Conservation (phyloP, 495 filamentous ascomycete species). For the Xylaria cubensis region DNA sequence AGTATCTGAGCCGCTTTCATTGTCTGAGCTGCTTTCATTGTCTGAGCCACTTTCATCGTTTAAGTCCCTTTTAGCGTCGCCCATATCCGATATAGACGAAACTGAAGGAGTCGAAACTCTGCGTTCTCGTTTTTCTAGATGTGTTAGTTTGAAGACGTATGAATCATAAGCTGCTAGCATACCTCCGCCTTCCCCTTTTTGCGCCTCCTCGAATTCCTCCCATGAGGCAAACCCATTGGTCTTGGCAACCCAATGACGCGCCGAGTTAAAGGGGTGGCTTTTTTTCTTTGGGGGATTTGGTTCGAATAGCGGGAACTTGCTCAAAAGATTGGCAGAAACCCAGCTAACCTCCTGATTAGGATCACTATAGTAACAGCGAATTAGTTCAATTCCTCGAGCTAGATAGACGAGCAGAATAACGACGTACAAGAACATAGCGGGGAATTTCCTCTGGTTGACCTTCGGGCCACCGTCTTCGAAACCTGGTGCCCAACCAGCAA, state of each 20-base stretch:
- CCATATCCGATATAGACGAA: slow-evolving; percentile 23
- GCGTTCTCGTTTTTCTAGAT: background rate
- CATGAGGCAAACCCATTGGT: slow-evolving; percentile 35
- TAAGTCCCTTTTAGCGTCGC: background rate
- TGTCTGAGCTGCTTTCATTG: slow-evolving; percentile 10
- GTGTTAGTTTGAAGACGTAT: background rate
- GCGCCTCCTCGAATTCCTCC: slow-evolving; percentile 32
- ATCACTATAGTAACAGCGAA: slow-evolving; percentile 32
- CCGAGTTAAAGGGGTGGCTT: slow-evolving; percentile 35
- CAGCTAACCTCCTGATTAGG: slow-evolving; percentile 29
- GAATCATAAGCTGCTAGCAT: background rate
- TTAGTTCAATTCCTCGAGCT: background rate
- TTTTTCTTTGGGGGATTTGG: slow-evolving; percentile 6
- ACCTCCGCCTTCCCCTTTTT: slow-evolving; percentile 19
- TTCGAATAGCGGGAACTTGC: slow-evolving; percentile 33
- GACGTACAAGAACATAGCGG: slow-evolving; percentile 48
- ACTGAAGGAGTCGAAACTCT: slow-evolving; percentile 1
- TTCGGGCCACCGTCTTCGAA: slow-evolving; percentile 47
- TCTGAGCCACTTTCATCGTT: background rate
- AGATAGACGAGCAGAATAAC: background rate
- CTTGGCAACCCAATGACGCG: slow-evolving; percentile 40
- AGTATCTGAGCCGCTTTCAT: background rate
- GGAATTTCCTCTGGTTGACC: slow-evolving; percentile 48
- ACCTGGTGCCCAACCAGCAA: slow-evolving; percentile 48
- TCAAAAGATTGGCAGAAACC: slow-evolving; percentile 32